Base-by-base conservation (phyloP, 2,329 filamentous ascomycete genomes). In the Fusarium zealandicum region DNA sequence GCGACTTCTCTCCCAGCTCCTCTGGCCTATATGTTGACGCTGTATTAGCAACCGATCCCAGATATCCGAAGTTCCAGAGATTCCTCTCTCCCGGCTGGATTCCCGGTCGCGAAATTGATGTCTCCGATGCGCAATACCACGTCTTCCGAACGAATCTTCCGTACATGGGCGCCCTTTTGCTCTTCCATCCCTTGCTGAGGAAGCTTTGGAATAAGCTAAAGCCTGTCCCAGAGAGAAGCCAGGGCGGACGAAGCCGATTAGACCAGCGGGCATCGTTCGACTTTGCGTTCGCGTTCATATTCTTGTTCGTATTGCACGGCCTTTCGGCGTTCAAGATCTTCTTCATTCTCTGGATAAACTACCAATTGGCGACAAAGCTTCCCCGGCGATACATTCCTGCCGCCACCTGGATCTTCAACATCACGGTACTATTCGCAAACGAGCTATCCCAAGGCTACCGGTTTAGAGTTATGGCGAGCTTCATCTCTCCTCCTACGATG, bases 401-500 rank as follows among this genome's bases (percentile, higher is more conserved):
- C 3, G 86, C 83, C 7, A 96, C 93, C 0, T 99, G 96, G 95
- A 73, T 85, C 3, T 98, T 97, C 79, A 97, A 96, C 67, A 84
- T 99, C 49, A 82, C 80, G 20, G 89, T 87, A 5, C 77, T 99
- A 30, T 98, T 99, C 69, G 87, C 91, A 46, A 99, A 99, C 69
- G 95, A 99, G 73, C 75, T 97, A 6, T 86, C 80, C 44, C 76
- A 82, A 40, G 95, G 95, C 4, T 99, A 96, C 71, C 86, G 72
- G 36, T 89, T 92, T 58, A 82, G 81, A 12, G 78, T 79, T 17
- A 79, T 96, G 5, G 85, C 87, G 2, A 73, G 75, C 36, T 71
- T 82, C 39, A 70, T 89, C 16, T 70, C 75, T 1, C 70, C 76
- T 10, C 69, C 70, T 4, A 46, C 69, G 2, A 68, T 69, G 27